Percentiles rank a stretch among this genome's conserved stretches.
phyloP scores from a whole-genome alignment of 345 rosid genomes.

The Arabis alpina region DNA sequence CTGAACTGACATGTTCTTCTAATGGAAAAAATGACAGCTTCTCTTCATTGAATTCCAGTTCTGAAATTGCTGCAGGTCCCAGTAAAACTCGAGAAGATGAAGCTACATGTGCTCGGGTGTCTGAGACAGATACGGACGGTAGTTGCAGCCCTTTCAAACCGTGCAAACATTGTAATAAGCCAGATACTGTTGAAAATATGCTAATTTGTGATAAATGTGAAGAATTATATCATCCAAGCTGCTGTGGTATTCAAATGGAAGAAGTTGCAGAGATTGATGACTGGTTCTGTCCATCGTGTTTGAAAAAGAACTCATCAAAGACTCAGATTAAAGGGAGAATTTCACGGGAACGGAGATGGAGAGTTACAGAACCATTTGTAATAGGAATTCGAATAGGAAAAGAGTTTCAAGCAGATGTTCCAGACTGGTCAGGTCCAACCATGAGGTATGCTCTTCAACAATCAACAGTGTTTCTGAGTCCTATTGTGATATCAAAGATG shows the following conservation, averaged over 20 bases:
- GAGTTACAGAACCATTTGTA: conserved; percentile 56
- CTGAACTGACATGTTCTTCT: conserved; percentile 35
- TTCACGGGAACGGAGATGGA: conserved; percentile 49
- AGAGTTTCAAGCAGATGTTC: conserved; percentile 88
- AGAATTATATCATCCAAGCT: conserved; percentile 74
- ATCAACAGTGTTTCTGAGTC: too few species aligned
- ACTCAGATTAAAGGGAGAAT: not conserved
- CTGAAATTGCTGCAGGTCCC: conserved; percentile 56
- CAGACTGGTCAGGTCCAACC: conserved; percentile 79
- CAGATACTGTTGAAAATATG: conserved; percentile 57
- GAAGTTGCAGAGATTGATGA: conserved; percentile 58
- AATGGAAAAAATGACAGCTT: conserved; percentile 64
- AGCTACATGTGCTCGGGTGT: conserved; percentile 44
- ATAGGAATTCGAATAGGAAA: conserved; percentile 69
- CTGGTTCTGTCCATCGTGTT: conserved; percentile 82
- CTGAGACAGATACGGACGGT: conserved; percentile 45
- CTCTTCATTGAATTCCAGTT: conserved; percentile 61
- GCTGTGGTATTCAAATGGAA: conserved; percentile 64
- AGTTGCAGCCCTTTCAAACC: conserved; percentile 45
- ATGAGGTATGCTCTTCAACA: conserved; percentile 52
- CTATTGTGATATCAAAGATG: not conserved
- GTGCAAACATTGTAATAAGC: conserved; percentile 71
- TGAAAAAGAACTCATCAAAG: conserved; percentile 44
- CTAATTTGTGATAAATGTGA: conserved; percentile 89
- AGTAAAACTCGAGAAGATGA: conserved; percentile 57